These are phyloP conservation scores for Entoloma clypeatum DNA, from an alignment of 1,284 basidiomycete species.

Conservation along the genomic window DNA sequence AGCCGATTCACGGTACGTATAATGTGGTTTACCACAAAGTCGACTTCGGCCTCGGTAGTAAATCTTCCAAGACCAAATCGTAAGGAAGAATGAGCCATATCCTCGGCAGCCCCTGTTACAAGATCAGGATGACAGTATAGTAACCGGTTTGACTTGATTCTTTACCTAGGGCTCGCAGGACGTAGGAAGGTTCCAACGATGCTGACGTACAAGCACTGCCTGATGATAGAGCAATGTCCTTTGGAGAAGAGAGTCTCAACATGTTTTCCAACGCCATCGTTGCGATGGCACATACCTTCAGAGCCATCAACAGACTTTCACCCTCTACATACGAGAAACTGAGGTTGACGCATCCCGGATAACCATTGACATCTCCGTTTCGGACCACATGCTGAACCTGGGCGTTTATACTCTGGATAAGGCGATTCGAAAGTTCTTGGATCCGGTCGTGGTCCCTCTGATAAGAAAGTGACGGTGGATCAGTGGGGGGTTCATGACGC, in stretches of 20 bases:
- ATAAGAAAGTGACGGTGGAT: constrained; percentile 10
- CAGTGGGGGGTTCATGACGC: too few relatives aligned
- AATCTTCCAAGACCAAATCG: constrained; percentile 98
- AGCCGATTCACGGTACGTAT: constrained; percentile 71
- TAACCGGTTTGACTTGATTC: background rate
- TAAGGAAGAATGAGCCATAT: constrained; percentile 98
- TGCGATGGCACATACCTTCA: constrained; percentile 70
- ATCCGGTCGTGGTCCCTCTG: constrained; percentile 86
- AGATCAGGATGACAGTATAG: constrained; percentile 1
- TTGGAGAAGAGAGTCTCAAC: constrained; percentile 14
- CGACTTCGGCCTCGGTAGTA: constrained; percentile 96
- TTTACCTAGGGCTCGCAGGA: constrained; percentile 88
- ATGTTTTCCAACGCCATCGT: constrained; percentile 1
- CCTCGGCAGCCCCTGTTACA: constrained; percentile 81
- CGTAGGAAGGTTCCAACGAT: constrained; percentile 97
- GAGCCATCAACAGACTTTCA: constrained; percentile 95
- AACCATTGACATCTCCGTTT: constrained; percentile 89
- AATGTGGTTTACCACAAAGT: constrained; percentile 91
- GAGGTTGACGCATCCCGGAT: constrained; percentile 92
- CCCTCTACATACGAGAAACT: constrained; percentile 98
- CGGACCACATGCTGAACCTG: constrained; percentile 89
- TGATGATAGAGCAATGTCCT: constrained; percentile 96
- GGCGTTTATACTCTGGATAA: constrained; percentile 79
- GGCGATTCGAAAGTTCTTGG: constrained; percentile 73
- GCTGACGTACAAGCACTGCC: constrained; percentile 99